Base-by-base conservation (phyloP, 1,139 yeast species). In the Kodamaea alishanica region DNA sequence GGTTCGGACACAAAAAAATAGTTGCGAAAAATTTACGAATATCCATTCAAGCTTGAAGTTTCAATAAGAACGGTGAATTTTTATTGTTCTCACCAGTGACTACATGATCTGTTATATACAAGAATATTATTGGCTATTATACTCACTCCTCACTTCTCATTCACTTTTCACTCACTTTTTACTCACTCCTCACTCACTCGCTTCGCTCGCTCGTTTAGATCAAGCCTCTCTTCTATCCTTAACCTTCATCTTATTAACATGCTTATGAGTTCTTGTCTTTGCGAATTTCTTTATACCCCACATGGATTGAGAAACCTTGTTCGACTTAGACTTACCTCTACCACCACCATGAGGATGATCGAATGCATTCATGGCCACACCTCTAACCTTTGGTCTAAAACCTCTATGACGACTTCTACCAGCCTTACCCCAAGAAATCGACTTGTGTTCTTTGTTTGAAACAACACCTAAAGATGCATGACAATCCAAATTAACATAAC, bases 251-350 rank as follows among this genome's bases (percentile, higher is more conserved):
- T 77, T 82, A 64, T 90, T 90, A 48, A 75, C 82, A 59, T 86
- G 77, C 67, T 85, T 88, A 59, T 94, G 94, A 56, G 84, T 81
- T 68, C 98, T 83, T 26, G 98, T 92, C 79, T 89, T 90, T 70
- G 81, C 90, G 43, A 88, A 85, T 65, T 92, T 94, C 77, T 90
- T 90, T 50, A 83, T 83, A 58, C 99, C 98, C 97, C 97, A 92
- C 67, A 95, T 94, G 44, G 96, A 86, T 72, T 85, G 89, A 9
- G 97, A 86, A 39, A 85, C 77, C 71, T 88, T 90, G 67, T 90
- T 90, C 48, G 96, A 87, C 80, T 94, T 92, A 43, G 96, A 86
- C 65, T 92, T 94, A 78, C 99, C 99, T 77, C 98, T 84, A 70
- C 99, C 99, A 84, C 99, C 99, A 75, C 99, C 99, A 15, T 15